Base-by-base conservation (phyloP, 805 yeast genomes). In the Zygosaccharomyces kombuchaensis region DNA sequence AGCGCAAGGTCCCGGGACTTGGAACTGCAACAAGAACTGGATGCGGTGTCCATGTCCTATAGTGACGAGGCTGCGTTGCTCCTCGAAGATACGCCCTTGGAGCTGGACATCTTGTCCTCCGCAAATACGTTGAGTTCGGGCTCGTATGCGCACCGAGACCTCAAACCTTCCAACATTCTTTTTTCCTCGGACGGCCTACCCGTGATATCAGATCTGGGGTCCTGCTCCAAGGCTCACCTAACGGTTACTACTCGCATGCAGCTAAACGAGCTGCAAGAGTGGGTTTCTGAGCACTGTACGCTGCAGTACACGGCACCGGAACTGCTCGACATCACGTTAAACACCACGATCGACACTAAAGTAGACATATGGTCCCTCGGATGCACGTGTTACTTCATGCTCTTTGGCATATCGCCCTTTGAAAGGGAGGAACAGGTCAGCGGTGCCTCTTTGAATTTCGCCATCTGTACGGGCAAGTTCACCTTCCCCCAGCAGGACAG, bases 291-390 rank as follows among this genome's bases (percentile, higher is more conserved):
- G 57, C 87, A 86, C 62, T 87, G 96, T 58, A 84, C 96, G 1
- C 66, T 87, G 44, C 88, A 95, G 1, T 91, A 84, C 63, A 71
- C 95, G 34, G 96, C 97, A 0, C 98, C 98, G 0, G 98, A 90
- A 60, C 70, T 91, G 37, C 67, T 90, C 47, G 91, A 88, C 58
- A 84, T 88, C 31, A 78, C 78, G 36, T 76, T 87, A 1, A 82
- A 84, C 34, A 64, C 77, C n/a, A 65, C 65, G 5, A 72, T 90
- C 36, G 80, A 81, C 51, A 49, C 50, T 21, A 76, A 77, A 48
- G 81, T 85, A 3, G 98, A 90, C 63, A 78, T 91, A 21, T 90
- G 98, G 98, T 84, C 95, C 2, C 65, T 90, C 23, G 98, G 98
- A 0, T 88, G 96, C 59, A 72, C 88, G 1, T 62, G 88, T 13